phyloP scores from a whole-genome alignment of 2,329 filamentous ascomycete species.

The Sclerotinia borealis region DNA sequence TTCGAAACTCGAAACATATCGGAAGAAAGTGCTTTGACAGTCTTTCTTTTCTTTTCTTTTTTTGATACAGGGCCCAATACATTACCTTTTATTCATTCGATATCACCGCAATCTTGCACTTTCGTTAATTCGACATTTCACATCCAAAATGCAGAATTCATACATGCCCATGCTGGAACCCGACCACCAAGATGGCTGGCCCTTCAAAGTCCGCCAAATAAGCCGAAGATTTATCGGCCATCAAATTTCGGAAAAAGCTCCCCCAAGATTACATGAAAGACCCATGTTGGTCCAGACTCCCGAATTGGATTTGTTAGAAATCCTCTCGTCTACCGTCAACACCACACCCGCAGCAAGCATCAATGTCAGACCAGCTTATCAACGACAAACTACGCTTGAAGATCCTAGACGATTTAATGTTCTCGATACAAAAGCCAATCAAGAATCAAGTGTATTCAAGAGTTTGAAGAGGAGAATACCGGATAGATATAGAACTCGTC shows the following conservation, averaged over 20 bases:
- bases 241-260: neutral
- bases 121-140: too few species aligned
- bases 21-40: neutral
- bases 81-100: too few species aligned
- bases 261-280: neutral
- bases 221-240: neutral
- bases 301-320: neutral
- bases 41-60: neutral
- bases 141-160: neutral
- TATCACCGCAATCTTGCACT: too few species aligned
- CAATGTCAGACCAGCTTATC: neutral
- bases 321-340: neutral
- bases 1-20: neutral
- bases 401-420: conserved; percentile 4
- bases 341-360: neutral
- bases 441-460: too few species aligned
- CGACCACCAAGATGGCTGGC: neutral
- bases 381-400: neutral
- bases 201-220: neutral
- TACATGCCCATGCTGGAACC: neutral
- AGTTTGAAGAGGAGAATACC: neutral
- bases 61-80: neutral
- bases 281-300: neutral
- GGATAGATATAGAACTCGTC: neutral
- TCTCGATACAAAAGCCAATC: neutral